Evolutionary conservation across 495 filamentous ascomycete species (phyloP).

Genomic region (Penicillium ucsense): DNA sequence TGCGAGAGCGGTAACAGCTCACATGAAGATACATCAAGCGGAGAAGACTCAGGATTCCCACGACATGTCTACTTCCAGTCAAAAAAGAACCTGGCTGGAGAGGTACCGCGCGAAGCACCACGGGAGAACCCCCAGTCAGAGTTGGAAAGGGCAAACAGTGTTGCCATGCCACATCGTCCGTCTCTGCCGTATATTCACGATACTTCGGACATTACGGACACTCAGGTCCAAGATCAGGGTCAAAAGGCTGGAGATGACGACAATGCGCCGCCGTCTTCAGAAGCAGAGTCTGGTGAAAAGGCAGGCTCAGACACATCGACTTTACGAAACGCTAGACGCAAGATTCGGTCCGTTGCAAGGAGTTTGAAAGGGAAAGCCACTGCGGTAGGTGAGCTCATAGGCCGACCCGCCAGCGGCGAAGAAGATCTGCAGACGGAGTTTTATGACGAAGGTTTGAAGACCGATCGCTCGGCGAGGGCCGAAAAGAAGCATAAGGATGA

Average conservation of each 20-base stretch:
- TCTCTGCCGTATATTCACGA: slow-evolving; percentile 7
- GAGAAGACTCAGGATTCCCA: neutral
- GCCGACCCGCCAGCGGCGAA: slow-evolving; percentile 13
- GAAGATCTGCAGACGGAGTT: slow-evolving; percentile 17
- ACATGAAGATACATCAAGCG: neutral
- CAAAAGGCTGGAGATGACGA: neutral
- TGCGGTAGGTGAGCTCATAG: slow-evolving; percentile 6
- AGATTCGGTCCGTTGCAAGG: neutral
- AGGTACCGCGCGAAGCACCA: neutral
- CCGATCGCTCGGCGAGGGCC: slow-evolving; percentile 17
- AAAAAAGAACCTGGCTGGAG: neutral
- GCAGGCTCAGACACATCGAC: neutral
- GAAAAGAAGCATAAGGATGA: slow-evolving; percentile 24
- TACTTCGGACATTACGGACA: slow-evolving; percentile 5
- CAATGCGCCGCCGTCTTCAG: neutral
- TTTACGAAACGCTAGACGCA: neutral
- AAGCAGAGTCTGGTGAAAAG: neutral
- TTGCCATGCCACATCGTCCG: slow-evolving; percentile 1
- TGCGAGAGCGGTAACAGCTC: neutral
- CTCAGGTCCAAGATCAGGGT: neutral
- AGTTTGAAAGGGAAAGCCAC: slow-evolving; percentile 5
- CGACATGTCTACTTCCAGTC: slow-evolving; percentile 16
- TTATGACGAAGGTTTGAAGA: slow-evolving; percentile 20
- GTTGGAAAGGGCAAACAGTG: neutral
- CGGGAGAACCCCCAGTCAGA: neutral